Evolutionary conservation across 495 filamentous ascomycete genomes (phyloP).

Genomic region (Aspergillus steynii): DNA sequence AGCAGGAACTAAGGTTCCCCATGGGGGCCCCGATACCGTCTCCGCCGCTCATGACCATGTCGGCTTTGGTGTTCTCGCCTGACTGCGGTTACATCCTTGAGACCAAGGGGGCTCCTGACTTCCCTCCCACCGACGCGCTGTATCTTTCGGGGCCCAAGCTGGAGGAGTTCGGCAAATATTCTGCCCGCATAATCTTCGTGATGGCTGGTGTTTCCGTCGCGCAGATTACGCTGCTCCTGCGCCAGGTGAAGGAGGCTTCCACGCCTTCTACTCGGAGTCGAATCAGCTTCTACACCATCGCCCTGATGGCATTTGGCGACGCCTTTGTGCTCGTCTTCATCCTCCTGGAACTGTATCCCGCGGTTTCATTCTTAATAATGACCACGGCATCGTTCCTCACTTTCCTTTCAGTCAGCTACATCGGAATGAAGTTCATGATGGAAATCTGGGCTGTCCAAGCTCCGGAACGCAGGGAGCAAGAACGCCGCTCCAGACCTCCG

Average conservation of each 20-base stretch:
- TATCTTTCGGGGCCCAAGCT: constrained; percentile 78
- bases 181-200: constrained; percentile 65
- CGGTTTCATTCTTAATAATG: constrained; percentile 68
- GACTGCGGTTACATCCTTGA: constrained; percentile 93
- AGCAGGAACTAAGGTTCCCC: constrained; percentile 82
- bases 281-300: constrained; percentile 85
- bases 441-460: constrained; percentile 88
- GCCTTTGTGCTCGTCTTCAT: constrained; percentile 67
- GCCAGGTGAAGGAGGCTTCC: constrained; percentile 86
- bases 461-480: constrained; percentile 68
- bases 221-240: constrained; percentile 73
- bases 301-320: constrained; percentile 85
- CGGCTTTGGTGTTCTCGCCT: constrained; percentile 85
- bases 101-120: constrained; percentile 78
- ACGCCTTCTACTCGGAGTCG: constrained; percentile 93
- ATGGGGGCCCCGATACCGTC: constrained; percentile 72
- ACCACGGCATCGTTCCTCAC: constrained; percentile 69
- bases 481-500: constrained; percentile 31
- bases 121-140: constrained; percentile 57
- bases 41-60: constrained; percentile 74
- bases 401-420: constrained; percentile 68
- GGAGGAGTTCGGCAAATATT: constrained; percentile 68
- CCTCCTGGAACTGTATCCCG: constrained; percentile 61
- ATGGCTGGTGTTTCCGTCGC: constrained; percentile 63
- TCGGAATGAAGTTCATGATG: constrained; percentile 81